These are phyloP conservation scores for Dipteronia dyeriana DNA, from an alignment of 345 rosid species.

Conservation along the genomic window DNA sequence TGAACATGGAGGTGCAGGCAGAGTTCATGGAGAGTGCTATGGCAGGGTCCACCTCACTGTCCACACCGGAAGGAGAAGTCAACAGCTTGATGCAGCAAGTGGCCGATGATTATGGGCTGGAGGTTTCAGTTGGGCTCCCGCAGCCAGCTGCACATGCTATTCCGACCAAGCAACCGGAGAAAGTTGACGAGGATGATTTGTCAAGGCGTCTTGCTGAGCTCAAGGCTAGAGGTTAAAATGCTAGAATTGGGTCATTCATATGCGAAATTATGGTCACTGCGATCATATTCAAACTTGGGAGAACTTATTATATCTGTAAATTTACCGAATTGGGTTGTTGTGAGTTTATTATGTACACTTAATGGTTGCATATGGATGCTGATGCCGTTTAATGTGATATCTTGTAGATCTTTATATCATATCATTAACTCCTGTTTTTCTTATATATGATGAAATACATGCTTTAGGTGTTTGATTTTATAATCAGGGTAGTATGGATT, in stretches of 20 bases:
- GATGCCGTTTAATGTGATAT: constrained; percentile 9
- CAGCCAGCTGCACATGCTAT: constrained; percentile 95
- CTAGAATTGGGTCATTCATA: not conserved
- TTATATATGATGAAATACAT: not conserved
- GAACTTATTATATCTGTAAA: constrained; percentile 22
- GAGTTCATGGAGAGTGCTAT: constrained; percentile 98
- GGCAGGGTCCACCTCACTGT: constrained; percentile 97
- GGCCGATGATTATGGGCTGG: constrained; percentile 96
- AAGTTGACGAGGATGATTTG: constrained; percentile 96
- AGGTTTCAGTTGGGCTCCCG: constrained; percentile 96
- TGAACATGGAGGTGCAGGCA: constrained; percentile 99
- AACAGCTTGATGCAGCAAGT: constrained; percentile 99
- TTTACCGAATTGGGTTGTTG: constrained; percentile 12
- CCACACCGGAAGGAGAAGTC: constrained; percentile 98
- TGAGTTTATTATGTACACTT: not conserved
- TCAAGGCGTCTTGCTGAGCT: constrained; percentile 97
- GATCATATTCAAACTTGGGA: constrained; percentile 7
- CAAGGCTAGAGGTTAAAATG: constrained; percentile 72
- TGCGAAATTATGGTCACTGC: constrained; percentile 11
- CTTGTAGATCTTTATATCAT: not conserved
- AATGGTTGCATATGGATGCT: not conserved
- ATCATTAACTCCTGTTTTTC: not conserved
- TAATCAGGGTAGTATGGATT: not conserved
- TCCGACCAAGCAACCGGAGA: constrained; percentile 71
- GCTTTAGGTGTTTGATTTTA: not conserved